phyloP scores from a whole-genome alignment of 208 protist species.

The Trypanosoma platydactyli region DNA sequence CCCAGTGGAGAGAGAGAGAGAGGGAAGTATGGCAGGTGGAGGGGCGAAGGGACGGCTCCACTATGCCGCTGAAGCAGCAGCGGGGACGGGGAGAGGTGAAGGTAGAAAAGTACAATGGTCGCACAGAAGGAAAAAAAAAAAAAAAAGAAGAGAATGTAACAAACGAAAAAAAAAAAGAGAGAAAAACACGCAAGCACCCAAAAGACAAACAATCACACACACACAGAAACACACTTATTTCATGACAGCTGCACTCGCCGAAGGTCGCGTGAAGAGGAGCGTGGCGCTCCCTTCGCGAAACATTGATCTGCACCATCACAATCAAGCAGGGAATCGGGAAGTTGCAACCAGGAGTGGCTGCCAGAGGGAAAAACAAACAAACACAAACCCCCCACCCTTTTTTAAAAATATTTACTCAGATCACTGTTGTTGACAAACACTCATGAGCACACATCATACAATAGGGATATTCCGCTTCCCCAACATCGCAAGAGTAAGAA shows the following conservation, averaged over 20 bases:
- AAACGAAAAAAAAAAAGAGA: neutral
- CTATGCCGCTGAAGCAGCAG: too few species aligned
- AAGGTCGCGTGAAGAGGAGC: too few species aligned
- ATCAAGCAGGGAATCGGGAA: neutral
- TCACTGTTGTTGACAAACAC: neutral
- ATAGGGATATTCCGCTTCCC: too few species aligned
- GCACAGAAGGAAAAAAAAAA: conserved; percentile 2
- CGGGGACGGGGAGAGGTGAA: too few species aligned
- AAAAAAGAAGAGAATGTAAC: neutral
- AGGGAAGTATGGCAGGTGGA: too few species aligned
- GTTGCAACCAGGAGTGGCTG: neutral
- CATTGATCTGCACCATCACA: too few species aligned
- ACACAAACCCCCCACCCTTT: neutral
- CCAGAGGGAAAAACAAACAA: conserved; percentile 13
- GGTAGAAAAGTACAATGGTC: too few species aligned
- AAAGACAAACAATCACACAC: neutral
- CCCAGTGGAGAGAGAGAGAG: too few species aligned
- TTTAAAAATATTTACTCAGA: too few species aligned
- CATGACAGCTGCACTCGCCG: too few species aligned
- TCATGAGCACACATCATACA: neutral
- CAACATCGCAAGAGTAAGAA: conserved; percentile 27
- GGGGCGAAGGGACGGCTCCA: too few species aligned
- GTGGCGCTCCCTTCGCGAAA: too few species aligned
- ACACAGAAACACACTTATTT: neutral
- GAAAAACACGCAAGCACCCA: neutral